Percentiles rank a stretch among this genome's conserved stretches.
Conservation (phyloP, 2,329 filamentous ascomycete species). For the Hawksworthiomyces lignivorus region DNA sequence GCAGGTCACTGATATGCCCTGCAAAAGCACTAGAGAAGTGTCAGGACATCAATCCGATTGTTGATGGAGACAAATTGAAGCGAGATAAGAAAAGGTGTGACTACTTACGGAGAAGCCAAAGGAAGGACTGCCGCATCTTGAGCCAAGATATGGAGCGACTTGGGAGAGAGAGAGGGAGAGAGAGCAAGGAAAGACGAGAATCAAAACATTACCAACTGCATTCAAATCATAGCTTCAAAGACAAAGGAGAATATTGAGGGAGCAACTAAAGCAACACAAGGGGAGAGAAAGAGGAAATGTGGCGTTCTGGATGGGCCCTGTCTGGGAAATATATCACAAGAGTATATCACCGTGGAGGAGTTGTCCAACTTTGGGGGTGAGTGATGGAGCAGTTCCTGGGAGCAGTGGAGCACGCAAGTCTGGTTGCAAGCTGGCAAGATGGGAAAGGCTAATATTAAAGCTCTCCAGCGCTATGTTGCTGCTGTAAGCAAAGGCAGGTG, state of each 20-base stretch:
- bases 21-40: conserved; percentile 16
- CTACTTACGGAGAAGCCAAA: conserved; percentile 14
- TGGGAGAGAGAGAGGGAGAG: no score
- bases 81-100: neutral
- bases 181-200: neutral
- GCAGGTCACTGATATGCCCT: conserved; percentile 10
- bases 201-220: no score
- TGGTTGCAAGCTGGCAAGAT: conserved; percentile 13
- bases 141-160: no score
- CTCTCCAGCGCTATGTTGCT: neutral
- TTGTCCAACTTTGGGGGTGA: no score
- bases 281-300: neutral
- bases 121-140: conserved; percentile 12
- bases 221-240: no score
- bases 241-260: neutral
- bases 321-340: no score
- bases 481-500: no score
- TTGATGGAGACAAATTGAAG: no score
- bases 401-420: no score
- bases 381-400: no score
- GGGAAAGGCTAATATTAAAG: neutral
- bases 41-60: neutral
- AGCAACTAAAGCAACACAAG: neutral
- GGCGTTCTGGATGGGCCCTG: no score
- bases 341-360: no score